Conservation (phyloP, 768 basidiomycete species). For the Coprinellus micaceus region DNA sequence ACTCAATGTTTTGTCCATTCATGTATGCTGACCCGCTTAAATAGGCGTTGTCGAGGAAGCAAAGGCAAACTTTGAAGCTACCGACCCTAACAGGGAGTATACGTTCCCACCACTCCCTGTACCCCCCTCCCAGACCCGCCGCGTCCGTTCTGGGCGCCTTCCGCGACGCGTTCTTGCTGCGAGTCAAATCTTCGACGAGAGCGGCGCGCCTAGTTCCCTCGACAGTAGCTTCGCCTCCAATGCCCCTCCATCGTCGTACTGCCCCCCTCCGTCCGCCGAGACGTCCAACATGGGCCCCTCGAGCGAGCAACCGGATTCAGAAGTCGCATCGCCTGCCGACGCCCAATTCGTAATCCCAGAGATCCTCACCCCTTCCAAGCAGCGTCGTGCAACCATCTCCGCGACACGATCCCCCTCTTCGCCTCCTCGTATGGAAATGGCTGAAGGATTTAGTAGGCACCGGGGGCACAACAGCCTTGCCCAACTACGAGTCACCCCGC, state of each 20-base stretch:
- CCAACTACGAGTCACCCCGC: slow-evolving; percentile 60
- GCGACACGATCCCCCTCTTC: slow-evolving; percentile 54
- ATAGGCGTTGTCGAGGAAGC: slow-evolving; percentile 81
- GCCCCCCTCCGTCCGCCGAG: slow-evolving; percentile 14
- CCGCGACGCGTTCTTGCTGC: slow-evolving; percentile 63
- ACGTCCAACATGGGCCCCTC: slow-evolving; percentile 18
- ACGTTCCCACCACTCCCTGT: slow-evolving; percentile 63
- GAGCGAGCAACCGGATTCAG: slow-evolving; percentile 7
- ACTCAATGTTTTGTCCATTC: neutral
- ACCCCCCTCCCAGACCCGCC: slow-evolving; percentile 46
- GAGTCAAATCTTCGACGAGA: slow-evolving; percentile 65
- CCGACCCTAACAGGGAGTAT: slow-evolving; percentile 36
- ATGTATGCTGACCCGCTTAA: slow-evolving; percentile 12
- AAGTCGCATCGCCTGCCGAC: slow-evolving; percentile 9
- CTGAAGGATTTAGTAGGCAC: slow-evolving; percentile 43
- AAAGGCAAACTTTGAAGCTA: slow-evolving; percentile 66
- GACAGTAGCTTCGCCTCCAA: slow-evolving; percentile 29
- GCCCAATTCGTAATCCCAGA: slow-evolving; percentile 31
- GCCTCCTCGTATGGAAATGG: slow-evolving; percentile 16
- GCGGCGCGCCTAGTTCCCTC: slow-evolving; percentile 30
- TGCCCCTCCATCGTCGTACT: slow-evolving; percentile 16
- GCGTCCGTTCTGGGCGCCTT: slow-evolving; percentile 47
- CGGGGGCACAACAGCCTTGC: slow-evolving; percentile 52
- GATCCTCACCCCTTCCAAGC: slow-evolving; percentile 39
- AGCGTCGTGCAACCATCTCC: slow-evolving; percentile 63